phyloP scores from a whole-genome alignment of 169 alveolate species.

The Eimeria mitis region DNA sequence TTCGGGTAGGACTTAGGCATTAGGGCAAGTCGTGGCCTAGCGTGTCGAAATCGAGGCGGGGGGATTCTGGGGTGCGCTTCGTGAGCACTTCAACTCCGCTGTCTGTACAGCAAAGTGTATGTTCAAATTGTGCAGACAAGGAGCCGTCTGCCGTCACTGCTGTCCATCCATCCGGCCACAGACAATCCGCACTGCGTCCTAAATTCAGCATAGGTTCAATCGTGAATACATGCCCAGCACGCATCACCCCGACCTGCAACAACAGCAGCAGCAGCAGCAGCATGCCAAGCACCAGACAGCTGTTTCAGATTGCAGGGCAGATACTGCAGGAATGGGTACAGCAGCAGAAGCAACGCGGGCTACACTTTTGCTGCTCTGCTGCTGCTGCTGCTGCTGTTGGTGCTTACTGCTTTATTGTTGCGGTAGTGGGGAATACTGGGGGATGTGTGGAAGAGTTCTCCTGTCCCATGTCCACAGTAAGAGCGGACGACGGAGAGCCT shows the following conservation, averaged over 20 bases:
- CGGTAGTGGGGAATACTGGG: constrained; percentile 99
- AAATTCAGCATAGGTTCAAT: constrained; percentile 99
- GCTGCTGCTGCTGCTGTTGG: constrained; percentile 82
- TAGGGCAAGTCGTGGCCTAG: constrained; percentile 16
- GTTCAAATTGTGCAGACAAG: constrained; percentile 99
- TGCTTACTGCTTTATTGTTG: constrained; percentile 99
- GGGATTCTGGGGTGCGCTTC: constrained; percentile 95
- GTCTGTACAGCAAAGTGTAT: constrained; percentile 97
- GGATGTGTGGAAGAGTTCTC: constrained; percentile 97
- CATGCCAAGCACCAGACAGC: neutral
- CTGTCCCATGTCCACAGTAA: constrained; percentile 99
- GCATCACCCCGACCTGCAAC: constrained; percentile 88
- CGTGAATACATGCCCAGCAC: constrained; percentile 99
- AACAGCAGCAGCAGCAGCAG: neutral
- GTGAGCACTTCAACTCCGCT: constrained; percentile 97
- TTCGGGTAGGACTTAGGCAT: neutral
- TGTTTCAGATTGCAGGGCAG: neutral
- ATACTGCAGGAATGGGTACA: neutral
- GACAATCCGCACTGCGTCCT: constrained; percentile 96
- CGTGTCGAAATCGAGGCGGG: constrained; percentile 82
- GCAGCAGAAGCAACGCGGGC: neutral
- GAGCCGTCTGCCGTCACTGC: constrained; percentile 96
- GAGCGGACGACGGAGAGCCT: constrained; percentile 84
- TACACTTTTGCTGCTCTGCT: neutral
- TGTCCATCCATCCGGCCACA: constrained; percentile 99